Evolutionary conservation across 2,329 filamentous ascomycete species (phyloP).

Genomic region (Exophiala sideris): DNA sequence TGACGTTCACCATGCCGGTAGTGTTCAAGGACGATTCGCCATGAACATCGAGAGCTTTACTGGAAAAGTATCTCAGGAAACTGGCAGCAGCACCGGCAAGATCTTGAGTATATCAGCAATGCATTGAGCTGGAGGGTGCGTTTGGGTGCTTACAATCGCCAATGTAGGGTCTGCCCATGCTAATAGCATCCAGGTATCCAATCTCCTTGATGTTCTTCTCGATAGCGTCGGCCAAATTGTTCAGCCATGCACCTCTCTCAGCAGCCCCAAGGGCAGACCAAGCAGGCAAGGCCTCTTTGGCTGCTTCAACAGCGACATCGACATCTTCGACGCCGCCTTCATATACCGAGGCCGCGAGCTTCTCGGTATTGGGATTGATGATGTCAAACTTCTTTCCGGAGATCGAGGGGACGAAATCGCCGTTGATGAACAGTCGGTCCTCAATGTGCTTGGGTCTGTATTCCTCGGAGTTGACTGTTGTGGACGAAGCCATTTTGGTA

Average conservation of each 20-base stretch:
- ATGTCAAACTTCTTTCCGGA: constrained; percentile 32
- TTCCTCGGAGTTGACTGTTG: constrained; percentile 7
- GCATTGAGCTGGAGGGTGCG: not conserved
- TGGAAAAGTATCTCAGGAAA: constrained; percentile 72
- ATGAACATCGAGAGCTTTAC: constrained; percentile 34
- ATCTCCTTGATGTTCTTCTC: constrained; percentile 43
- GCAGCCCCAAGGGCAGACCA: constrained; percentile 47
- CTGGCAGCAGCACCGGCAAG: constrained; percentile 65
- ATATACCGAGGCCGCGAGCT: constrained; percentile 30
- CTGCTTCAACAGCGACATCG: constrained; percentile 32
- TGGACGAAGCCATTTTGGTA: constrained; percentile 8
- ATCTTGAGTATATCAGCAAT: constrained; percentile 47
- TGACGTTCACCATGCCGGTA: constrained; percentile 52
- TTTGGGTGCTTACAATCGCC: constrained; percentile 38
- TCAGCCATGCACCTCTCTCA: constrained; percentile 43
- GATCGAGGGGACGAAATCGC: constrained; percentile 31
- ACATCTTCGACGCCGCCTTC: constrained; percentile 33
- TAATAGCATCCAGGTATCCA: constrained; percentile 44
- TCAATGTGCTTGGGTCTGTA: constrained; percentile 23
- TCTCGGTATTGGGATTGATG: constrained; percentile 33
- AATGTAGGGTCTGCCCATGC: constrained; percentile 53
- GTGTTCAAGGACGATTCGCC: constrained; percentile 47
- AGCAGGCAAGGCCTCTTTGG: constrained; percentile 33
- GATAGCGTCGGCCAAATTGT: constrained; percentile 42
- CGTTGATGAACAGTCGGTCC: constrained; percentile 37